Percentiles rank a stretch among this genome's conserved stretches.
Conservation (phyloP, 345 rosid species). For the Balakata baccata region DNA sequence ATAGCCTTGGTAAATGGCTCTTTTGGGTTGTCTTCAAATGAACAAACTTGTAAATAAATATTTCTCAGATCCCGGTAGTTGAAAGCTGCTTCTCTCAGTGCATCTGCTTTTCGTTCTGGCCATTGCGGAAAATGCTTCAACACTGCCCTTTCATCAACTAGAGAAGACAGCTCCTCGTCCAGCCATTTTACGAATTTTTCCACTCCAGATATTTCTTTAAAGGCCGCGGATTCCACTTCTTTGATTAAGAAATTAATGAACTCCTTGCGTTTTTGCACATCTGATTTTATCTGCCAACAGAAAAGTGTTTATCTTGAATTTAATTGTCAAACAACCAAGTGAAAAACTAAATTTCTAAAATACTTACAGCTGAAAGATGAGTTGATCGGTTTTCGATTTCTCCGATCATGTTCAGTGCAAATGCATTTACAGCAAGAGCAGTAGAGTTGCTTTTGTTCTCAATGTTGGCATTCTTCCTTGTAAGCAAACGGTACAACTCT, state of each 20-base stretch:
- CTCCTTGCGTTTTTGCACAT: conserved; percentile 67
- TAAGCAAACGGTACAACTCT: conserved; percentile 77
- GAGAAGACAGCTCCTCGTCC: conserved; percentile 66
- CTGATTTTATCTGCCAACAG: conserved; percentile 69
- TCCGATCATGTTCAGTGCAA: conserved; percentile 76
- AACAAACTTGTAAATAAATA: conserved; percentile 57
- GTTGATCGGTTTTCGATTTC: conserved; percentile 92
- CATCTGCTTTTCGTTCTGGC: conserved; percentile 90
- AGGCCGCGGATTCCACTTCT: conserved; percentile 68
- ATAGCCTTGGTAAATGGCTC: conserved; percentile 45
- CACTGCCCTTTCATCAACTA: conserved; percentile 96
- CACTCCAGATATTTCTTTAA: conserved; percentile 61
- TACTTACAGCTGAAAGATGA: conserved; percentile 85
- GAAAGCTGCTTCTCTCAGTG: conserved; percentile 83
- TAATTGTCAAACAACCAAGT: too few relatives aligned
- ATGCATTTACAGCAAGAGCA: conserved; percentile 39
- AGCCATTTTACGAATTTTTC: conserved; percentile 80
- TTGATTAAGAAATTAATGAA: conserved; percentile 58
- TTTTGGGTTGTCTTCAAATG: conserved; percentile 57
- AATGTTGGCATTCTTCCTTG: conserved; percentile 55
- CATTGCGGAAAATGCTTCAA: conserved; percentile 85
- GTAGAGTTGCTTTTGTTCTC: conserved; percentile 43
- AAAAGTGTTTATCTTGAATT: too few relatives aligned
- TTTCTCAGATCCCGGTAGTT: conserved; percentile 58
- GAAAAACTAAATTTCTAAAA: neutral